Base-by-base conservation (phyloP, 1,284 basidiomycete genomes). In the Schizopora paradoxa region DNA sequence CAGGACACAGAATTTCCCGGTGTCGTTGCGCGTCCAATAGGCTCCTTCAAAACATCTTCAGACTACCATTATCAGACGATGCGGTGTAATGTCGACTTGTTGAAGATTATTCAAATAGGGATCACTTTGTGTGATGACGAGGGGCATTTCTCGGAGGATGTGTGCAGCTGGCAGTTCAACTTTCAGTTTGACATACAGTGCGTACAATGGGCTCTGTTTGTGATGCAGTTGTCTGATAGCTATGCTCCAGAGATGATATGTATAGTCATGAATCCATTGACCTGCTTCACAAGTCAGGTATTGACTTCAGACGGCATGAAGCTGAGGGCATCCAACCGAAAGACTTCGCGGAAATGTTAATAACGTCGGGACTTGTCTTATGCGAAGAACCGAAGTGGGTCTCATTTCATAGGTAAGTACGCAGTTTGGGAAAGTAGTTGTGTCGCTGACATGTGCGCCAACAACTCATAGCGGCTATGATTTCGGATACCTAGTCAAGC, bases 41-140 rank as follows among this genome's bases (percentile, higher is more conserved):
- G 95, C 10, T 77, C 83, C 29, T 99, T 97, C 74, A 93, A 92
- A 65, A 95, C 93, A 0, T 92, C 91, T 8, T 92, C 92, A 13
- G 95, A 99, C 67, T 98, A 98, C 61, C 95, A 99, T 68, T 99
- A 97, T 67, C 95, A 99, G 67, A 99, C 96, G 4, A 93, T 99
- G 85, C 82, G 95, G 53, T 94, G 91, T 70, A 99, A 99, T 65
- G 96, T 99, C 59, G 95, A 99, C 74, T 74, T 99, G 45, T 77
- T 99, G 58, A 93, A 92, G 70, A 91, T 98, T 66, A 97, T 99
- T 47, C 95, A 99, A 70, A 82, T 99, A 48, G 95, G 95, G 6
- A 77, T 99, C 55, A 97, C 95, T 2, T 72, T 99, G 29, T 87
- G 90, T 41, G 93, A 99, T 63, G 92, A 92, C 64, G 79, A 96